Conservation (phyloP, 1,284 basidiomycete species). For the Ceratobasidium sp. region DNA sequence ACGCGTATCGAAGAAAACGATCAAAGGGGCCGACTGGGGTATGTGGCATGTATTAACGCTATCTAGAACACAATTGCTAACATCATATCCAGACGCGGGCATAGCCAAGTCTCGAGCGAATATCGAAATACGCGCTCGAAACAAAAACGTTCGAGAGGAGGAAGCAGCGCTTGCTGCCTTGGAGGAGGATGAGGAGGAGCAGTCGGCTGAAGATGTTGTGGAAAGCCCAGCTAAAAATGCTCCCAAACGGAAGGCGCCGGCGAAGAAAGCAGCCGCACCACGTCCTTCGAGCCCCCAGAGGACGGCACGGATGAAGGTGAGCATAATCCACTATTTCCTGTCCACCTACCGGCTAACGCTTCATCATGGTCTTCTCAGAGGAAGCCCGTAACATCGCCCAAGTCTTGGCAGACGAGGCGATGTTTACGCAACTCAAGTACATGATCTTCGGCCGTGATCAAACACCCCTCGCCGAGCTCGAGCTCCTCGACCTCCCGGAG, state of each 20-base stretch:
- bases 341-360: not conserved
- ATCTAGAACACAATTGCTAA: not conserved
- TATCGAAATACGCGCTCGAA: not conserved
- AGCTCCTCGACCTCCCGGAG: not conserved
- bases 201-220: too few species aligned
- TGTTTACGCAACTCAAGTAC: not conserved
- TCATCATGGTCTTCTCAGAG: not conserved
- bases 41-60: not conserved
- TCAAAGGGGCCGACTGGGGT: not conserved
- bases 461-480: not conserved
- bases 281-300: not conserved
- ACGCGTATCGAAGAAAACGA: not conserved
- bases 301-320: not conserved
- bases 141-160: conserved; percentile 3
- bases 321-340: not conserved
- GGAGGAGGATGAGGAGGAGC: not conserved
- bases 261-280: not conserved
- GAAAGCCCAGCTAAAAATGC: not conserved
- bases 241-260: not conserved
- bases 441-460: not conserved
- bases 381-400: not conserved
- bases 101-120: not conserved
- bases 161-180: not conserved
- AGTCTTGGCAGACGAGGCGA: not conserved
- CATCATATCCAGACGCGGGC: not conserved